Percentiles rank a stretch among this genome's conserved stretches.
Conservation (phyloP, 768 basidiomycete species). For the Mycena amicta region DNA sequence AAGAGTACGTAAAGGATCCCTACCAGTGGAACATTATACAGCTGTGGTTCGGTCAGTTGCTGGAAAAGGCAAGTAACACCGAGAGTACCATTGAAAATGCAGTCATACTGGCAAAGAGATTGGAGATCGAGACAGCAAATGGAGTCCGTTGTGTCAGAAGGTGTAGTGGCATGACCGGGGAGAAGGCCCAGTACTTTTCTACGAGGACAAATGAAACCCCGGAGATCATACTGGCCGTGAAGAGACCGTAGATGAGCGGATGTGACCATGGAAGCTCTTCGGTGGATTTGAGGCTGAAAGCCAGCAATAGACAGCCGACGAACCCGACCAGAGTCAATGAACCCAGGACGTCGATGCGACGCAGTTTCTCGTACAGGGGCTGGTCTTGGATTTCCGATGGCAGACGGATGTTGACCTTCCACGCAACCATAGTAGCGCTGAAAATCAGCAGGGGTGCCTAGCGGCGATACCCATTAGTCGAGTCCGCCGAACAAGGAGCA, state of each 20-base stretch:
- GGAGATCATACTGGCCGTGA: conserved; percentile 58
- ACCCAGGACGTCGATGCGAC: conserved; percentile 84
- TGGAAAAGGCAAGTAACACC: conserved; percentile 23
- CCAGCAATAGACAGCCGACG: conserved; percentile 73
- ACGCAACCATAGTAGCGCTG: conserved; percentile 68
- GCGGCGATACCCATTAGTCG: conserved; percentile 15
- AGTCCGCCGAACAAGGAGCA: conserved; percentile 19
- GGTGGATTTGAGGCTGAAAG: conserved; percentile 75
- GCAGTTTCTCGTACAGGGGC: conserved; percentile 61
- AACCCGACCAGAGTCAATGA: conserved; percentile 75
- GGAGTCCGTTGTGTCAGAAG: conserved; percentile 80
- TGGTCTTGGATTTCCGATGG: conserved; percentile 68
- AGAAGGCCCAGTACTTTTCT: conserved; percentile 75
- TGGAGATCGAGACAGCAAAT: conserved; percentile 76
- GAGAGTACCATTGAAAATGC: conserved; percentile 85
- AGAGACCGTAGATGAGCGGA: conserved; percentile 68
- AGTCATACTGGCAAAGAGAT: conserved; percentile 75
- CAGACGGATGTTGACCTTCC: conserved; percentile 78
- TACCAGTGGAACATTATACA: conserved; percentile 87
- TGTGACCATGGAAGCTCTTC: conserved; percentile 79
- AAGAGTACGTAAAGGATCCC: conserved; percentile 26
- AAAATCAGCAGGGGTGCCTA: conserved; percentile 79
- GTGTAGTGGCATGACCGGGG: conserved; percentile 89
- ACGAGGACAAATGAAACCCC: conserved; percentile 68
- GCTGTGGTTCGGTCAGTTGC: conserved; percentile 34